phyloP scores from a whole-genome alignment of 2,329 filamentous ascomycete genomes.

The Escovopsis sp. region DNA sequence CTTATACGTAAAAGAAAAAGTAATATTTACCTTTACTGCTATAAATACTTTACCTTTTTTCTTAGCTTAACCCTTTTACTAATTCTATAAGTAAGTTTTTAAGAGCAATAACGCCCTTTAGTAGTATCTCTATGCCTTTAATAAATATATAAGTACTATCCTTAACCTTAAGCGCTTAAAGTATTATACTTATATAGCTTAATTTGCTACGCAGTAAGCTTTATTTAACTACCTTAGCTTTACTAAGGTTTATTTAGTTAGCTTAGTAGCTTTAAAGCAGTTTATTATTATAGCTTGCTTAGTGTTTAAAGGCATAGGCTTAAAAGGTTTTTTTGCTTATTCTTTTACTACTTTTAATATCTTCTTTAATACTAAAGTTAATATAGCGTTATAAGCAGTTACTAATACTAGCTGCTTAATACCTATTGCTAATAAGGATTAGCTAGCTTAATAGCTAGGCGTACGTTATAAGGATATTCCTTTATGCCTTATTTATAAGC shows the following conservation, averaged over 20 bases:
- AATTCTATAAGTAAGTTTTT: background rate
- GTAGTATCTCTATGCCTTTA: too few relatives aligned
- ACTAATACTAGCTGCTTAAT: background rate
- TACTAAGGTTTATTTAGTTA: background rate
- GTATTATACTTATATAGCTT: too few relatives aligned
- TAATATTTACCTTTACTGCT: background rate
- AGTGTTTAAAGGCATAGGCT: too few relatives aligned
- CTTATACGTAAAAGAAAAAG: too few relatives aligned
- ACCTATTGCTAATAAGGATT: slow-evolving; percentile 1
- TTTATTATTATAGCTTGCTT: too few relatives aligned
- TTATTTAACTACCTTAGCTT: background rate
- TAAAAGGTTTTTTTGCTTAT: too few relatives aligned
- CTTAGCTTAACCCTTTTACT: background rate
- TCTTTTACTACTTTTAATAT: too few relatives aligned
- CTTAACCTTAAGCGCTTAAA: too few relatives aligned
- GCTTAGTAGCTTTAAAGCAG: too few relatives aligned
- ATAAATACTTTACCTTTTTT: background rate
- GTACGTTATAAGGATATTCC: background rate
- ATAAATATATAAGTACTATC: too few relatives aligned
- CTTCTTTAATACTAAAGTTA: background rate
- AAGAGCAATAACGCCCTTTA: background rate
- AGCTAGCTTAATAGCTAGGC: background rate
- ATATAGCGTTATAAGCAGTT: background rate
- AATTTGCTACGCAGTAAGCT: background rate
- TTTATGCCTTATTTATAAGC: background rate